Base-by-base conservation (phyloP, 441 rosid species). In the Euphorbia celastroides region DNA sequence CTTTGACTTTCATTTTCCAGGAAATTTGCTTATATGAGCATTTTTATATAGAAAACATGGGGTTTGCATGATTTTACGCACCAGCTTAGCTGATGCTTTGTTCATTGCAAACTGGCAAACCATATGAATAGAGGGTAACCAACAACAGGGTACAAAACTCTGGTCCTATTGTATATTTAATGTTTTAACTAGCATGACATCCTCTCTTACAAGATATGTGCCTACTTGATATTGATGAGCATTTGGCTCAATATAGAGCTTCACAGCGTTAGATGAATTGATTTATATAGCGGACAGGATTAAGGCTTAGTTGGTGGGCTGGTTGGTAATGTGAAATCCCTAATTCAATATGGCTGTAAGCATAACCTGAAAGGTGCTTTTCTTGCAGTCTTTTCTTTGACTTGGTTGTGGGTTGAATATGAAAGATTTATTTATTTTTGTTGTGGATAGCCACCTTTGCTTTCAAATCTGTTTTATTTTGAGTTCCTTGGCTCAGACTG, bases 401-500 rank as follows among this genome's bases (percentile, higher is more conserved):
- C 38, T 26, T 17, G 52, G 50, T 32, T 46, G 7, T n/a, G 12
- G 0, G 36, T 25, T 14, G 5, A 17, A 44, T 17, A 42, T 27
- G 26, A 46, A 27, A 31, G 20, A 25, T 8, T 64, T 16, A 51
- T 34, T 62, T 56, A 7, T 7, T 56, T 7, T 66, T 61, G 23
- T n/a, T 62, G 1, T 28, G 55, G 71, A 56, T 26, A 23, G 55
- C 54, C 54, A 32, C 59, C 48, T 22, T 31, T 44, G 25, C 44
- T 50, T 64, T n/a, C 28, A 0, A 4, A n/a, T n/a, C n/a, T n/a
- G n/a, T 38, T 66, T 65, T 60, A 60, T 28, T 13, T 12, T 68
- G 65, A 55, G 36, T 34, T 60, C 31, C 67, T 57, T 67, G 54
- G 38, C 25, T 64, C 54, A 46, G n/a, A 17, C 59, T 52, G 22